Evolutionary conservation across 2,329 filamentous ascomycete species (phyloP), one percentile per base, ranked within the genome.

Genomic region (Aspergillus sclerotialis): DNA sequence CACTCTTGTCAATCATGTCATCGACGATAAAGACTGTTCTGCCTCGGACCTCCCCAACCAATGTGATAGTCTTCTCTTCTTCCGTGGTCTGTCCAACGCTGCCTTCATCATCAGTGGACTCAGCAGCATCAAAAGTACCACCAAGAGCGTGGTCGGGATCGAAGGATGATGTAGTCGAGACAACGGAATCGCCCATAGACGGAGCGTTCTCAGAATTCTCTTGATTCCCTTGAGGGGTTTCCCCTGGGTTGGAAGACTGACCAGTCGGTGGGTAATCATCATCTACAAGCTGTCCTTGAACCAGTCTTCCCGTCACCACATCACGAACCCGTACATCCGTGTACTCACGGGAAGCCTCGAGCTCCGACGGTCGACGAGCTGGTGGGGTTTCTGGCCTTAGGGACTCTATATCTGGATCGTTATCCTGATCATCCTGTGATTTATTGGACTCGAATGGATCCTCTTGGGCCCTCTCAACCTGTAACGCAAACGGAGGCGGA

Each of bases 1-100:
- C 86, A 7, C 88, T 81, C 67, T 94, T 95, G 67, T 98, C 92
- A 54, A 98, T 95, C 84, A 98, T 96, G 60, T 98, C 92, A 59
- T 98, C 92, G 32, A 98, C 84, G 41, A 98, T 88, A 57, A 98
- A 83, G 35, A 96, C 92, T 0, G 86, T 82, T 38, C 86, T 79
- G 56, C 86, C 80, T 55, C 80, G 83, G 40, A 98, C 92, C 52
- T 96, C 86, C 40, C 92, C 92, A 10, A 98, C 92, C n/a, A 98
- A 72, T 0, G 92, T 98, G 50, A 98, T 93, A 69, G 90, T 94
- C 55, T 89, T 88, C 66, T 98, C 92, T 14, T 90, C 72, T 40
- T 82, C 80, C 8, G 82, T 78, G 47, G 90, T 80, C 50, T 82
- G 38, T 9, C 35, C 46, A 13, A 46, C 39, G 26, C 54, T 58